Conservation (phyloP, 2,329 filamentous ascomycete species). For the Neonectria faginata region DNA sequence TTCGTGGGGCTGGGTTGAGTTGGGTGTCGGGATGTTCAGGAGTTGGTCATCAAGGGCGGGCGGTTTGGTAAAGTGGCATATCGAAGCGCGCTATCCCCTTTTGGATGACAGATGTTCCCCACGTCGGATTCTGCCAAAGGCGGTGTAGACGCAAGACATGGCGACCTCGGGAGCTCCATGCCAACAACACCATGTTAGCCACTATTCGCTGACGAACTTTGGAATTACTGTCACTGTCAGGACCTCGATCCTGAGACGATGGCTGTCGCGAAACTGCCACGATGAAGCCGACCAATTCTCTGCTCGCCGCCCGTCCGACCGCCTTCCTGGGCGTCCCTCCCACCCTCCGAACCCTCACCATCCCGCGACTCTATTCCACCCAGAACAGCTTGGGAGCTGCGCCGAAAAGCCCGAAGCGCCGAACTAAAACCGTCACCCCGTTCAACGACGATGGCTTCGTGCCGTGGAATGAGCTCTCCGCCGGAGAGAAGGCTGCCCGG, state of each 20-base stretch:
- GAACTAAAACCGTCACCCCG: conserved; percentile 79
- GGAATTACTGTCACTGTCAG: conserved; percentile 22
- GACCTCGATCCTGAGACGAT: conserved; percentile 46
- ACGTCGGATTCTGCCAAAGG: conserved; percentile 53
- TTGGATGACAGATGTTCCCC: conserved; percentile 45
- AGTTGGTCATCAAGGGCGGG: conserved; percentile 49
- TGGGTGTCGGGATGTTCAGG: conserved; percentile 49
- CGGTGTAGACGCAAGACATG: conserved; percentile 48
- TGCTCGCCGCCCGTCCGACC: conserved; percentile 51
- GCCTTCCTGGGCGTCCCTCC: conserved; percentile 44
- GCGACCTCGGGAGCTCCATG: conserved; percentile 19
- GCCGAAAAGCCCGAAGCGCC: conserved; percentile 64
- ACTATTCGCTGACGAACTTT: conserved; percentile 12
- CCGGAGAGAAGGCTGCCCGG: conserved; percentile 81
- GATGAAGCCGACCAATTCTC: conserved; percentile 60
- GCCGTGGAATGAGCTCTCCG: conserved; percentile 81
- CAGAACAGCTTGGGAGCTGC: conserved; percentile 59
- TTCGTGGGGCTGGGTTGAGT: conserved; percentile 35
- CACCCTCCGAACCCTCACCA: conserved; percentile 52
- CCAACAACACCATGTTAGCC: conserved; percentile 1
- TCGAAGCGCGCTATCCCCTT: conserved; percentile 51
- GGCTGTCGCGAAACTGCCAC: conserved; percentile 53
- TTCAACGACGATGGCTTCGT: conserved; percentile 88
- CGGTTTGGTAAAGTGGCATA: conserved; percentile 57
- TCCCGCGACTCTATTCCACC: conserved; percentile 68